Evolutionary conservation across 768 basidiomycete genomes (phyloP).

Genomic region (Filobasidium wieringae): DNA sequence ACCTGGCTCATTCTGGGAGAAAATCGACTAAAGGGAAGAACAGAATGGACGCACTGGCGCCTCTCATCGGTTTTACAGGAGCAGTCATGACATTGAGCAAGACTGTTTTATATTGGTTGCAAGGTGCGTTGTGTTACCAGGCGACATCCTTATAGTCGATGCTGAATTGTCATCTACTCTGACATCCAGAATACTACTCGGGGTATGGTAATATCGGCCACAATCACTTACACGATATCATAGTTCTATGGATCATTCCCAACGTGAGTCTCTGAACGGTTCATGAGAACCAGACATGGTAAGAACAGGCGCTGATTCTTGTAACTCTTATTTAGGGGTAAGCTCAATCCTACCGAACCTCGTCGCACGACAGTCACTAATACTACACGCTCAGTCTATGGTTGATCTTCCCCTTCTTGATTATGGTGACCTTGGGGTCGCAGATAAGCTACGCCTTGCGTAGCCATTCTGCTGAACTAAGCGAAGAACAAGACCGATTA

Average conservation of each 20-base stretch:
- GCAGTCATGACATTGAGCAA: conserved; percentile 73
- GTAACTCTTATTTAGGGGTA: too few species aligned
- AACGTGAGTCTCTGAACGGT: conserved; percentile 43
- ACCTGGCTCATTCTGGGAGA: conserved; percentile 60
- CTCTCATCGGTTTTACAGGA: conserved; percentile 60
- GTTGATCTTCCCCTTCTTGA: conserved; percentile 58
- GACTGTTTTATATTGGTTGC: conserved; percentile 67
- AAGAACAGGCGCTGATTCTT: too few species aligned
- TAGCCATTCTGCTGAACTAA: neutral
- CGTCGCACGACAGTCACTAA: too few species aligned
- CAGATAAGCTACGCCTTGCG: conserved; percentile 46
- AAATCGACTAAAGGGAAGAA: neutral
- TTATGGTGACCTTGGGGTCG: conserved; percentile 51
- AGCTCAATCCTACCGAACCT: too few species aligned
- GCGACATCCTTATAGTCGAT: neutral
- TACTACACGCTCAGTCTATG: conserved; percentile 64
- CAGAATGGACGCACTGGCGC: conserved; percentile 47
- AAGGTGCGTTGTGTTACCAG: conserved; percentile 48
- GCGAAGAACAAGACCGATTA: neutral
- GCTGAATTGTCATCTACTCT: too few species aligned
- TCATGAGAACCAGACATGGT: conserved; percentile 12
- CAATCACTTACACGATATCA: conserved; percentile 47
- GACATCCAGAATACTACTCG: conserved; percentile 24
- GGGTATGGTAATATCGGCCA: conserved; percentile 56
- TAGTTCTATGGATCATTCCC: conserved; percentile 60